Conservation (phyloP, 108 stramenopile species). For the Conticribra weissflogii region DNA sequence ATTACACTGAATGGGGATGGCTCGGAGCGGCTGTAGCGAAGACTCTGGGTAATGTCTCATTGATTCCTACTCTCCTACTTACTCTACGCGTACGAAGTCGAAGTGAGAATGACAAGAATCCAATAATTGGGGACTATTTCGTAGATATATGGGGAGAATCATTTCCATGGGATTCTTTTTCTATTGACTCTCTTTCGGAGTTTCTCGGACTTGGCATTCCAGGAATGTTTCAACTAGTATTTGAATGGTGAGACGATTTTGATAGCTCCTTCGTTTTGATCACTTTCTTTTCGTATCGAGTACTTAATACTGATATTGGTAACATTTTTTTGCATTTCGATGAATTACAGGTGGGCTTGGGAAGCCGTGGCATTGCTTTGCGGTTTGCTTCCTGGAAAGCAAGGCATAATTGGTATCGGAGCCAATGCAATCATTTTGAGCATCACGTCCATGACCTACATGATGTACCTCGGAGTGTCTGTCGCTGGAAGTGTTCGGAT, state of each 20-base stretch:
- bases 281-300: neutral
- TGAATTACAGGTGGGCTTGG: constrained; percentile 38
- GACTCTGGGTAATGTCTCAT: constrained; percentile 18
- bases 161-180: constrained; percentile 21
- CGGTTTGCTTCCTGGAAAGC: constrained; percentile 27
- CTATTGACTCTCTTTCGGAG: constrained; percentile 12
- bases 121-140: constrained; percentile 25
- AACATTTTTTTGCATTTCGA: too few species aligned
- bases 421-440: constrained; percentile 41
- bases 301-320: neutral
- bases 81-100: constrained; percentile 4
- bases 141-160: constrained; percentile 33
- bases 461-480: constrained; percentile 38
- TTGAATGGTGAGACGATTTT: constrained; percentile 41
- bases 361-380: constrained; percentile 45
- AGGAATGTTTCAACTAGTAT: constrained; percentile 43
- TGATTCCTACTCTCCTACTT: constrained; percentile 24
- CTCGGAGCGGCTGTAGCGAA: constrained; percentile 47
- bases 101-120: constrained; percentile 6
- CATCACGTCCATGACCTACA: constrained; percentile 28
- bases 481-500: constrained; percentile 45
- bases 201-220: constrained; percentile 43
- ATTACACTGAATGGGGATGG: constrained; percentile 44
- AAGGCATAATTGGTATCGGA: constrained; percentile 46
- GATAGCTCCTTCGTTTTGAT: neutral